Percentiles rank a stretch among this genome's conserved stretches.
Conservation (phyloP, 805 yeast genomes). For the Suhomyces sp. region DNA sequence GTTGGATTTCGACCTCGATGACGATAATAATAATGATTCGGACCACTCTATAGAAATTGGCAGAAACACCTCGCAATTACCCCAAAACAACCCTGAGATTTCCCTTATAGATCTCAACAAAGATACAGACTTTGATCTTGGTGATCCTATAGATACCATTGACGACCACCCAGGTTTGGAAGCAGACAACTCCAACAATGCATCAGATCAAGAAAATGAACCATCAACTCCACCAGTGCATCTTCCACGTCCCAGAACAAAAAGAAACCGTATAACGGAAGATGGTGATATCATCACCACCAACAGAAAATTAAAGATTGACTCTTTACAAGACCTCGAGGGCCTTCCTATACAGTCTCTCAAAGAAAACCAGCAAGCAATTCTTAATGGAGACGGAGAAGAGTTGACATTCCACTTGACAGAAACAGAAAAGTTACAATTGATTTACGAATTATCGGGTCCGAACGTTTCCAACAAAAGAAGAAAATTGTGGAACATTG, state of each 20-base stretch:
- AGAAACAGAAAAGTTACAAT: conserved; percentile 30
- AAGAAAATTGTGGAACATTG: conserved; percentile 30
- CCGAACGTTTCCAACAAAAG: conserved; percentile 26
- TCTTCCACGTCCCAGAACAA: conserved; percentile 23
- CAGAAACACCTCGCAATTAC: conserved; percentile 33
- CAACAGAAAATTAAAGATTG: conserved; percentile 46
- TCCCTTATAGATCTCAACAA: conserved; percentile 20
- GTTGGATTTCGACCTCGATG: conserved; percentile 33
- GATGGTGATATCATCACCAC: conserved; percentile 46
- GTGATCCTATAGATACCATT: conserved; percentile 40
- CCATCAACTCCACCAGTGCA: conserved; percentile 26
- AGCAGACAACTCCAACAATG: conserved; percentile 2
- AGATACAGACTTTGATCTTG: conserved; percentile 29
- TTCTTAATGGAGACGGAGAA: conserved; percentile 19
- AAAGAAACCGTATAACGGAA: conserved; percentile 33
- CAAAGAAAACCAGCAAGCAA: conserved; percentile 24
- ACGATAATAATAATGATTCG: conserved; percentile 31
- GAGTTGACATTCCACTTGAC: conserved; percentile 26
- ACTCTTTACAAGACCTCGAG: conserved; percentile 43
- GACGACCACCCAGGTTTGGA: conserved; percentile 15
- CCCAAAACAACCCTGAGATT: conserved; percentile 21
- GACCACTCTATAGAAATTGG: conserved; percentile 56
- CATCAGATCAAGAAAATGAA: conserved; percentile 14
- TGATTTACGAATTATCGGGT: conserved; percentile 32
- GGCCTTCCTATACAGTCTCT: conserved; percentile 38